Percentiles rank a stretch among this genome's conserved stretches.
phyloP scores from a whole-genome alignment of 1,284 basidiomycete genomes.

The Amylostereum areolatum region DNA sequence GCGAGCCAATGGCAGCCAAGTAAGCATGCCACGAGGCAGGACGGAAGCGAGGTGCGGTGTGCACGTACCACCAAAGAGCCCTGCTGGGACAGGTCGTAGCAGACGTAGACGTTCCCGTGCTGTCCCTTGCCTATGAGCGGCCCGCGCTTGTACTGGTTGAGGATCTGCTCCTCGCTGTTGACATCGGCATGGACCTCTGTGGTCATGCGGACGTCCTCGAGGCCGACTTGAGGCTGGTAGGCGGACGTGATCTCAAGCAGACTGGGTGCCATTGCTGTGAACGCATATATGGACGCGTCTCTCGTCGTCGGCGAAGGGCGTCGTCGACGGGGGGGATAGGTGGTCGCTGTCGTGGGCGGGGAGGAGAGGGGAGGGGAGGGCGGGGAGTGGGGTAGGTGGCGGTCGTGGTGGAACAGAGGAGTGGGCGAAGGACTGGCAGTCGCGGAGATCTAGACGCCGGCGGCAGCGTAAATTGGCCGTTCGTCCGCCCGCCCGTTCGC shows the following conservation, averaged over 20 bases:
- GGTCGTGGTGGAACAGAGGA: conserved; percentile 1
- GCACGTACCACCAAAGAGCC: conserved; percentile 33
- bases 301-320: too few species aligned
- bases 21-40: neutral
- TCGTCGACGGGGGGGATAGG: too few species aligned
- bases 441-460: conserved; percentile 11
- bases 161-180: conserved; percentile 18
- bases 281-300: neutral
- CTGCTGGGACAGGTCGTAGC: conserved; percentile 47
- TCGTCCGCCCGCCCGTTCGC: too few species aligned
- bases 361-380: conserved; percentile 8
- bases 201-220: conserved; percentile 55
- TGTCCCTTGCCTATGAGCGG: conserved; percentile 73
- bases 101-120: conserved; percentile 77
- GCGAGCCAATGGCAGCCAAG: neutral
- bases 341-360: neutral
- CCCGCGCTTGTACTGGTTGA: conserved; percentile 77
- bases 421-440: conserved; percentile 5
- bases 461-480: neutral
- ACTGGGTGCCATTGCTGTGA: conserved; percentile 7
- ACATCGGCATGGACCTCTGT: conserved; percentile 35
- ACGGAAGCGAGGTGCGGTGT: neutral
- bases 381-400: conserved; percentile 5
- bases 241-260: conserved; percentile 9
- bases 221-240: conserved; percentile 33